Evolutionary conservation across 2,329 filamentous ascomycete species (phyloP).

Genomic region (Emergomyces orientalis): DNA sequence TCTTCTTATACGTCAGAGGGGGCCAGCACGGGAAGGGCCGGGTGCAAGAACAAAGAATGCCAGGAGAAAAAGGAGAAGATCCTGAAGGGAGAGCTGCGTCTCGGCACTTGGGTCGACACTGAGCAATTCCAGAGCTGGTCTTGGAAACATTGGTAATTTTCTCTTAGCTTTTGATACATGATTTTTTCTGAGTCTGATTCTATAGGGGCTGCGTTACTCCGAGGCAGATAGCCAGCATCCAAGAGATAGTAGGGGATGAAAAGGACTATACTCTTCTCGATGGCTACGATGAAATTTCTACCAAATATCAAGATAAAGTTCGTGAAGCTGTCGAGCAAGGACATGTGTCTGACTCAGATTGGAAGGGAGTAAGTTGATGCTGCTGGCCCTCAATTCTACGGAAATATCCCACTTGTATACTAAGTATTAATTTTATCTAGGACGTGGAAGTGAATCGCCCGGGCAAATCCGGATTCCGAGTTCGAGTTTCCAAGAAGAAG

Average conservation of each 20-base stretch:
- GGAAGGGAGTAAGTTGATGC: conserved; percentile 62
- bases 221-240: conserved; percentile 56
- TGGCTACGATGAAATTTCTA: conserved; percentile 67
- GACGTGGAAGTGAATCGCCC: conserved; percentile 65
- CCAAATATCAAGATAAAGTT: conserved; percentile 64
- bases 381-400: conserved; percentile 12
- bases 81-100: conserved; percentile 65
- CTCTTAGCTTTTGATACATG: neutral
- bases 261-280: conserved; percentile 60
- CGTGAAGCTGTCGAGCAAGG: conserved; percentile 62
- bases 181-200: conserved; percentile 3
- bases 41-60: conserved; percentile 64
- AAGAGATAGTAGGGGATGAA: conserved; percentile 42
- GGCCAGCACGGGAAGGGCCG: conserved; percentile 60
- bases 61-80: conserved; percentile 63
- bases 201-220: conserved; percentile 82
- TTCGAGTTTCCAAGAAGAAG: conserved; percentile 29
- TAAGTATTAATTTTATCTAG: conserved; percentile 36
- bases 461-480: conserved; percentile 56
- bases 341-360: conserved; percentile 76
- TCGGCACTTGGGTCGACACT: conserved; percentile 63
- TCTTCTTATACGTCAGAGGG: conserved; percentile 47
- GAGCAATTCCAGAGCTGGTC: conserved; percentile 53
- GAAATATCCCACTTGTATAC: neutral
- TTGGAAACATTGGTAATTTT: conserved; percentile 75